Evolutionary conservation across 2,329 filamentous ascomycete species (phyloP), one percentile per base, ranked within the genome.

Genomic region (Graphilbum ipis-grandicollis): DNA sequence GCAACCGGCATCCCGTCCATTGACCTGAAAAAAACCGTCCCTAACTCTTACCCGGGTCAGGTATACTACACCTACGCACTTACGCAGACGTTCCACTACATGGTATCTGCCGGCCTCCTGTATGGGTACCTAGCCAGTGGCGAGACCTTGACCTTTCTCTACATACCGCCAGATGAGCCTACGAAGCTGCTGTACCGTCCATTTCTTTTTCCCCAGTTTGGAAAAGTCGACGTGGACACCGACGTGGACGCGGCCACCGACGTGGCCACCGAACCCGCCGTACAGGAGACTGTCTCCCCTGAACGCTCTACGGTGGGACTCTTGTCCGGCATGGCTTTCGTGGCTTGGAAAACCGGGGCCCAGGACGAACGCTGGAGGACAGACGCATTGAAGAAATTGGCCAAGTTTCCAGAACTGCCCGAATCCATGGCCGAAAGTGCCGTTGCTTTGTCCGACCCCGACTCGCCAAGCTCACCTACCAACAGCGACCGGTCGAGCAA

Each of bases 51-150:
- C 9, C 14, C 32, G 13, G 32, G 32, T 7, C 32, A 34, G 15
- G 32, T 34, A 3, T 34, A 25, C 21, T 34, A 34, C 21, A 34
- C 32, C 21, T 34, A 34, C 17, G 32, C 32, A 9, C 32, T 34
- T 15, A 21, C 32, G 32, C 32, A 34, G 21, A 34, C 32, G 5
- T 34, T 34, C 12, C 32, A 34, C 32, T 17, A 34, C 21, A 34
- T 34, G 32, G 32, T 34, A 5, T 34, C 32, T 5, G 32, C 32
- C 13, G 32, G 32, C 19, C 22, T 34, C 14, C 22, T 34, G 21
- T 34, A 34, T n/a, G 32, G 32, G 10, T 34, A 34, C 12, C 22
- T 34, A 14, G 32, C 32, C n/a, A 34, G 32, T 9, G 32, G 32
- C 2, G 32, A 34, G 9, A 34, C 32, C 14, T 21, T 34, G 32